These are phyloP conservation scores for Leccinum boreale DNA, from an alignment of 768 basidiomycete species.

Conservation along the genomic window DNA sequence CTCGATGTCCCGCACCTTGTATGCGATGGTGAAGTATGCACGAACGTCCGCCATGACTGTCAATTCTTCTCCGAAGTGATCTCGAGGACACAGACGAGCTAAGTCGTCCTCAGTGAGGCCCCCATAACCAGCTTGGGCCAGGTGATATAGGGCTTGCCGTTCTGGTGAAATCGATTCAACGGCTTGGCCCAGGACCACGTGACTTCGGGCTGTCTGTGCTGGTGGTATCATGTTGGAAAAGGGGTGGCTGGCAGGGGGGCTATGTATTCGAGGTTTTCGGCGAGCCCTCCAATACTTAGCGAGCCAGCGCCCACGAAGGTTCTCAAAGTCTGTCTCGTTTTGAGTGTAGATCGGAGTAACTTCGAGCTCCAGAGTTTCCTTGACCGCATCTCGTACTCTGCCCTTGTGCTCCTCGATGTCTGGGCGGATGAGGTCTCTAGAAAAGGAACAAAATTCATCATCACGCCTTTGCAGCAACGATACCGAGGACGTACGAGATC, in stretches of 20 bases:
- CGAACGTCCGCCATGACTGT: slow-evolving; percentile 51
- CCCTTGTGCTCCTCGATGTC: slow-evolving; percentile 31
- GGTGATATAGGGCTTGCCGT: slow-evolving; percentile 17
- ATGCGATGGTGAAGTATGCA: slow-evolving; percentile 55
- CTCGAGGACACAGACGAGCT: slow-evolving; percentile 20
- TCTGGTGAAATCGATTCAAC: neutral
- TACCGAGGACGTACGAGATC: slow-evolving; percentile 32
- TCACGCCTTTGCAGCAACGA: neutral
- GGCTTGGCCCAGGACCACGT: no score
- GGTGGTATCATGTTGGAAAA: no score
- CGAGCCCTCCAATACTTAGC: slow-evolving; percentile 20
- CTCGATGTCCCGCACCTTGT: slow-evolving; percentile 38
- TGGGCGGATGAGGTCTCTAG: slow-evolving; percentile 26
- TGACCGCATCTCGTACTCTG: slow-evolving; percentile 25
- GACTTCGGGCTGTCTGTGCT: no score
- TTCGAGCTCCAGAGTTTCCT: slow-evolving; percentile 39
- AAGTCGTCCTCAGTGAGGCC: slow-evolving; percentile 24
- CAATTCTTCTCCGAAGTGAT: slow-evolving; percentile 42
- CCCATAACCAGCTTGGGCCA: slow-evolving; percentile 32
- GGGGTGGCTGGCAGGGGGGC: no score
- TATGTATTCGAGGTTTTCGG: neutral
- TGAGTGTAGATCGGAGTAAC: slow-evolving; percentile 37
- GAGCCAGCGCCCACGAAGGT: slow-evolving; percentile 25
- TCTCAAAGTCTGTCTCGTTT: slow-evolving; percentile 24
- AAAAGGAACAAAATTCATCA: neutral